Evolutionary conservation across 2,329 filamentous ascomycete genomes (phyloP), one percentile per base, ranked within the genome.

Genomic region (Stagonosporopsis tanaceti): DNA sequence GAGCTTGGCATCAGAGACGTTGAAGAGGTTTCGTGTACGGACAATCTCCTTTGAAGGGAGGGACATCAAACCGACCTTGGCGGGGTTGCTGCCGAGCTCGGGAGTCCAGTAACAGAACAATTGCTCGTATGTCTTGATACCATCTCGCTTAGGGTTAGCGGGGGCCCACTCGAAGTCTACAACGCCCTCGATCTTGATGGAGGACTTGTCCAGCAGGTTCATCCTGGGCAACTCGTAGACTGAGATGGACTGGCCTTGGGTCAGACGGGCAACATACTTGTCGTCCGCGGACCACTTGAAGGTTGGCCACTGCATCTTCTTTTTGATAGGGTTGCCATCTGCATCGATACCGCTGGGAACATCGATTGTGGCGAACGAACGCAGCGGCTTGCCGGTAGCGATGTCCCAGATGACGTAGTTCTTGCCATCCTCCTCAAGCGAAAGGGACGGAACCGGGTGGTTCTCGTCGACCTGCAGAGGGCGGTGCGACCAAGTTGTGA

Each of bases 251-350:
- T 93, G 87, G 65, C 90, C 91, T 64, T 92, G 93, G 61, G 88
- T 92, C 82, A 98, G 88, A 62, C 95, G 89, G 22, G 95, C 95
- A 61, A 98, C 93, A 76, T 97, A 99, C 78, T 96, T 95, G 80
- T 97, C 93, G 74, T 99, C 95, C 3, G 95, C 84, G 28, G 95
- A 98, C 95, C 95, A 99, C 82, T 99, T 99, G 87, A 99, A 99
- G 2, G 94, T 93, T 24, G 95, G 95, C 95, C 95, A 99, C 74
- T 95, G 91, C 69, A 96, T 88, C 85, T 97, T 97, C 78, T 93
- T 92, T 84, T 96, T 96, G 64, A 86, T 81, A 28, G 86, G 85
- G 59, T 87, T 82, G 60, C 86, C 87, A 35, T 88, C 86, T 35
- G 82, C 83, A 53, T 88, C 88, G 47, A 78, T 79, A 46, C 85